A percentile compares a stretch with the other conserved stretches of the same genome.
Evolutionary conservation across 305 asterid species (phyloP).

Genomic region (Solanum hybrid): DNA sequence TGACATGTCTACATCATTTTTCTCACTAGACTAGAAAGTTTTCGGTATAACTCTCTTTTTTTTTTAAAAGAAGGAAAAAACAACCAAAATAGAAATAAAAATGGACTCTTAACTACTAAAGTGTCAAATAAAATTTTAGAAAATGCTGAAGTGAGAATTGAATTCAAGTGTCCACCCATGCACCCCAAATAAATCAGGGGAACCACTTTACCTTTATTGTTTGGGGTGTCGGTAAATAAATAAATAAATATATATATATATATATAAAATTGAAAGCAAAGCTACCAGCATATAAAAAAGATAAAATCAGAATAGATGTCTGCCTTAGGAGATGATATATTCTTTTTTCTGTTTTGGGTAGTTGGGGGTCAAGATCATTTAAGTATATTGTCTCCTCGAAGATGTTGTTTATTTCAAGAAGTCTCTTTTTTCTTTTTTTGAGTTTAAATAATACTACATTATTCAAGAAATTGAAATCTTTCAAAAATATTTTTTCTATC

Average conservation of each 20-base stretch:
- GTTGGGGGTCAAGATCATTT: not conserved
- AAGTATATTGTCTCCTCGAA: not conserved
- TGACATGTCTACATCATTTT: not conserved
- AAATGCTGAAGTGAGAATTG: not conserved
- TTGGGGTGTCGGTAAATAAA: not conserved
- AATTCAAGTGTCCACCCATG: not conserved
- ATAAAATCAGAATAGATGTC: not conserved
- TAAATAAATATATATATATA: too few species aligned
- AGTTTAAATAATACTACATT: not conserved
- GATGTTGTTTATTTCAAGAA: not conserved
- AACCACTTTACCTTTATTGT: not conserved
- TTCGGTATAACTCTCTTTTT: not conserved
- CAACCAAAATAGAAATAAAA: not conserved
- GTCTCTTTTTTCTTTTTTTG: not conserved
- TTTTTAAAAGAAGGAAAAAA: not conserved
- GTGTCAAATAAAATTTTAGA: not conserved
- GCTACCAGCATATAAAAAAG: not conserved
- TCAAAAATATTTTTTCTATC: not conserved
- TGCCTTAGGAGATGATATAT: not conserved
- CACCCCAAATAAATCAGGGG: not conserved
- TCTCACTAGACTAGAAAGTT: not conserved
- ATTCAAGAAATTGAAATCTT: not conserved
- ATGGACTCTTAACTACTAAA: not conserved
- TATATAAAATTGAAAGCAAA: not conserved
- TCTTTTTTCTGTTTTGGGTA: not conserved